A percentile compares a stretch with the other conserved stretches of the same genome.
phyloP scores from a whole-genome alignment of 164 flowering plant genomes.

The Hamamelis virginiana region DNA sequence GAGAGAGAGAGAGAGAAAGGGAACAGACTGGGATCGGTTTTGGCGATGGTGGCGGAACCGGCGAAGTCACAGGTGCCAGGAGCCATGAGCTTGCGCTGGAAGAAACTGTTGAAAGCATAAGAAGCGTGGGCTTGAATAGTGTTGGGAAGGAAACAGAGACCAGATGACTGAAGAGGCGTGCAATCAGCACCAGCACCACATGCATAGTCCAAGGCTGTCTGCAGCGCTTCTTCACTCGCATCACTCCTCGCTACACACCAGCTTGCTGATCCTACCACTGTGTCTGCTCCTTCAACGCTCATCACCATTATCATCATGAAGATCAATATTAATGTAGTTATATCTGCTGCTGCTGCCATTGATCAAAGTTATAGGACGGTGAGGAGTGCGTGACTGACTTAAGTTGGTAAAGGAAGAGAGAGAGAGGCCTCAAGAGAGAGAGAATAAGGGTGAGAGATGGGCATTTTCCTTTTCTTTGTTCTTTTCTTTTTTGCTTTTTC shows the following conservation, averaged over 20 bases:
- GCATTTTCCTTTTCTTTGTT: not conserved
- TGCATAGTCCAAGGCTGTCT: constrained; percentile 69
- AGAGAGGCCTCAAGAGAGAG: constrained; percentile 13
- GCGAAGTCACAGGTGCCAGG: constrained; percentile 74
- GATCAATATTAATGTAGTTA: not conserved
- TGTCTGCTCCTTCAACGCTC: not conserved
- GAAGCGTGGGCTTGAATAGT: constrained; percentile 83
- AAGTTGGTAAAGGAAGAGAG: constrained; percentile 16
- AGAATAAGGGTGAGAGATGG: not conserved
- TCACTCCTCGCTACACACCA: constrained; percentile 85
- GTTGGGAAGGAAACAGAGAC: constrained; percentile 78
- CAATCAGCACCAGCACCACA: constrained; percentile 79
- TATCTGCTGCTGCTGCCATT: not conserved
- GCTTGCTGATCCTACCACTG: constrained; percentile 7
- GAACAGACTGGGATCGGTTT: constrained; percentile 69
- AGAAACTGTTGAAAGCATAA: constrained; percentile 81
- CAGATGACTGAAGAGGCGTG: constrained; percentile 46
- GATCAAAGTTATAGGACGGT: too few species aligned
- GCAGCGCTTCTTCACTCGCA: constrained; percentile 48
- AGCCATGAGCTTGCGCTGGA: constrained; percentile 50
- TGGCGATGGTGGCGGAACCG: constrained; percentile 66
- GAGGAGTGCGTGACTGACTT: not conserved
- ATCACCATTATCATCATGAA: not conserved
- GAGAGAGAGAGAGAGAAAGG: not conserved
- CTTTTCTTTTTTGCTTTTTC: not conserved